phyloP scores from a whole-genome alignment of 768 basidiomycete genomes.

The Heimioporus sp. region DNA sequence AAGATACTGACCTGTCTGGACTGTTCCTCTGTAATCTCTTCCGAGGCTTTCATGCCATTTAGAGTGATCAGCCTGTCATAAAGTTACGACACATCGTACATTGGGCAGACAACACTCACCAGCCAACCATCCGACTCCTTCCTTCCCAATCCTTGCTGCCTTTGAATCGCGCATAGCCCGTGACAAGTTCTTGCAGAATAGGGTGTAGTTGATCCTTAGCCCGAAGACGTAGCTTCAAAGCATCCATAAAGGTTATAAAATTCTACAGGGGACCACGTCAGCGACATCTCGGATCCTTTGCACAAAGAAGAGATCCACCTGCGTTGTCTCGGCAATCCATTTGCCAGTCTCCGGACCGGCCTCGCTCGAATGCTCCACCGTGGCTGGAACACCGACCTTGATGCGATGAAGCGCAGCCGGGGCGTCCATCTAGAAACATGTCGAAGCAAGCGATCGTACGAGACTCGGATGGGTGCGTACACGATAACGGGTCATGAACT shows the following conservation, averaged over 20 bases:
- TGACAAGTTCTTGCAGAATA: constrained; percentile 91
- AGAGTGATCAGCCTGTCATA: constrained; percentile 83
- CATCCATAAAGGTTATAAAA: constrained; percentile 99
- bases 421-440: constrained; percentile 75
- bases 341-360: constrained; percentile 92
- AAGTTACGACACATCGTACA: neutral
- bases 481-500: constrained; percentile 87
- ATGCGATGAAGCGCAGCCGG: constrained; percentile 90
- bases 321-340: constrained; percentile 97
- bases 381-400: constrained; percentile 92
- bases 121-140: constrained; percentile 82
- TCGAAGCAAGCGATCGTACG: neutral
- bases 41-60: constrained; percentile 95
- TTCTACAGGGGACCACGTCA: constrained; percentile 46
- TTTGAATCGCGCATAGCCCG: constrained; percentile 91
- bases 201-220: constrained; percentile 98
- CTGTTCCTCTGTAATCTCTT: constrained; percentile 95
- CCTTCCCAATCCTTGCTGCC: constrained; percentile 97
- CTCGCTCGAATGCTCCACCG: constrained; percentile 92
- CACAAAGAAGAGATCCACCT: constrained; percentile 46
- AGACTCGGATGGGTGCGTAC: constrained; percentile 39
- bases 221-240: constrained; percentile 85
- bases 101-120: constrained; percentile 48
- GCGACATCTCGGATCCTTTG: neutral
- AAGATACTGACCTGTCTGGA: constrained; percentile 68